Conservation (phyloP, 345 rosid genomes). For the Populus pruinosa region DNA sequence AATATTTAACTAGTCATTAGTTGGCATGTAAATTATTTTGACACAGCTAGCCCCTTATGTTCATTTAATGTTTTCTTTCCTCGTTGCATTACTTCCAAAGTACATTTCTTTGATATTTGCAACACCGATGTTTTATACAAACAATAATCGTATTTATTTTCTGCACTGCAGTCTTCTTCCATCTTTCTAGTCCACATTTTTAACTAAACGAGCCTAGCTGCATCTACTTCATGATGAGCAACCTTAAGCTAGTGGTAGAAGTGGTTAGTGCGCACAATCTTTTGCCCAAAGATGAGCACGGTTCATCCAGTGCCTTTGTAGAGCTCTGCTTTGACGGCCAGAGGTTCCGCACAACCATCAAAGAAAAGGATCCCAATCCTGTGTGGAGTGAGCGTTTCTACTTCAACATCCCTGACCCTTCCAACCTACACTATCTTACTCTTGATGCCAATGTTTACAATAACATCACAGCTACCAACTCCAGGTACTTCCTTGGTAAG, state of each 20-base stretch:
- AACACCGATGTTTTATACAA: background rate
- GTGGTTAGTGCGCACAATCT: conserved; percentile 91
- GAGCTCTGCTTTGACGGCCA: conserved; percentile 92
- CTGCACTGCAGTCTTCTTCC: conserved; percentile 31
- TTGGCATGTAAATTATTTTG: background rate
- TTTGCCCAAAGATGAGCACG: conserved; percentile 87
- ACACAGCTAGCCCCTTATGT: background rate
- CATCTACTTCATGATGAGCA: conserved; percentile 43
- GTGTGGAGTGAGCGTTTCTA: conserved; percentile 97
- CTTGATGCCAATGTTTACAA: conserved; percentile 74
- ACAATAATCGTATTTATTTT: conserved; percentile 5
- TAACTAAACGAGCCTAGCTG: conserved; percentile 15
- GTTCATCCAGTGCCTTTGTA: conserved; percentile 78
- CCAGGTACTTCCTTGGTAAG: conserved; percentile 88
- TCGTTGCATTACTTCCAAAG: background rate
- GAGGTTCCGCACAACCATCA: conserved; percentile 73
- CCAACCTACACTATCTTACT: conserved; percentile 68
- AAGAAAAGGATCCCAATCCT: conserved; percentile 85
- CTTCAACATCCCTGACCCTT: conserved; percentile 86
- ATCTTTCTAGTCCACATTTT: background rate
- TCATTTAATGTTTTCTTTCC: background rate
- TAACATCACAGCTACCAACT: conserved; percentile 51
- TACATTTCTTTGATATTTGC: background rate
- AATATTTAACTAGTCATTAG: background rate
- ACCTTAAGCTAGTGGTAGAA: conserved; percentile 83